Evolutionary conservation across 1,284 basidiomycete species (phyloP), one percentile per base, ranked within the genome.

Genomic region (Austroboletus novae-zelandiae): DNA sequence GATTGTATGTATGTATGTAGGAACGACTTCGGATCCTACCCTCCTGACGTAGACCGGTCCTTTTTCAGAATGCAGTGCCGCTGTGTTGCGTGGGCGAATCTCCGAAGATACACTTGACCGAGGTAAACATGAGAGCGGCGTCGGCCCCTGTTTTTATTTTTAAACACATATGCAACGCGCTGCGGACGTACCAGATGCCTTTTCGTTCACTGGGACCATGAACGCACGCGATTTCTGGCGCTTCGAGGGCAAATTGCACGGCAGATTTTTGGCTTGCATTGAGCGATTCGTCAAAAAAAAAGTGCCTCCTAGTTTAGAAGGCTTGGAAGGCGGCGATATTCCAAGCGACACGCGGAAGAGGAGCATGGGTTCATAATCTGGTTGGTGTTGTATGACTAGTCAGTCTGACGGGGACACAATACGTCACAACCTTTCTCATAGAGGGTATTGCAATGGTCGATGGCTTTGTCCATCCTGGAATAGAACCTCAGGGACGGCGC

Each of bases 141-240:
- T 32, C 9, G 14, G 4, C 11, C 31, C 31, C 13, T 32, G n/a
- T n/a, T n/a, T n/a, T n/a, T n/a, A n/a, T 11, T 32, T 13, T 13
- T 30, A 3, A n/a, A 30, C 10, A 11, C 37, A 45, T n/a, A 30
- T 27, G 15, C 55, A n/a, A n/a, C n/a, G n/a, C n/a, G n/a, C n/a
- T n/a, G n/a, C n/a, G 36, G 11, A 49, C 49, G 58, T 58, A 94
- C 91, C 50, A 98, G 74, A 65, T 95, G 92, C n/a, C 94, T 76
- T 60, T 87, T 86, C 4, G 94, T 90, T 43, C 94, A 76, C 2
- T 94, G 96, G 96, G 96, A 0, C 96, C 96, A 64, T 98, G 95
- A n/a, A 99, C 94, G 57, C 94, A 91, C 0, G 91, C 90, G 0
- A 98, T 78, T 62, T 94, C 87, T 1, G 81, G 75, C 0, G 86